Base-by-base conservation (phyloP, 225 moss, liverwort and hornwort species). In the Rhytidiadelphus loreus region DNA sequence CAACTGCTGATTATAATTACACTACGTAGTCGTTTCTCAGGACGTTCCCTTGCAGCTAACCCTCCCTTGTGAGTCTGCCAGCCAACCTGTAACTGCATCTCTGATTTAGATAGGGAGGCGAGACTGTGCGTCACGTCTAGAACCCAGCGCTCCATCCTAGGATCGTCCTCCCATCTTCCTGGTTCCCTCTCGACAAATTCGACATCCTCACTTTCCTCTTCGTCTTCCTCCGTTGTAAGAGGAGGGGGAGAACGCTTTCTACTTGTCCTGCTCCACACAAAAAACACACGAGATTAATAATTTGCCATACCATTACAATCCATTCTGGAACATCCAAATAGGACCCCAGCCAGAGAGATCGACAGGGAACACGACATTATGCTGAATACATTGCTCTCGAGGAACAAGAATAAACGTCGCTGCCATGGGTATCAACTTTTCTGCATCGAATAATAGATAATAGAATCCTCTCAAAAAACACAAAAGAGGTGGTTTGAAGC, bases 81-180 rank as follows among this genome's bases (percentile, higher is more conserved):
- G 37, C 58, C 64, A 81, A 73, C 66, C 58, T 56, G 75, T 39
- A 52, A 84, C 83, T 89, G 91, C 86, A 88, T 88, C 77, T 91
- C 89, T 39, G 90, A 88, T 77, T 90, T 91, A 77, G 89, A 89
- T 33, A 88, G 77, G 81, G 92, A 94, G 29, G 93, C 91, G 48
- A 86, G 86, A 89, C 90, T 94, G 50, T 94, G 94, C 46, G 94
- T 93, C 76, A 89, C 90, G 29, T 93, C 93, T 26, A 94, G 82
- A 81, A 84, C 90, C 94, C 94, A 94, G 55, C 93, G 94, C 82
- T 91, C 92, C 75, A 87, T 81, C 87, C 75, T 46, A 39, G 44
- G 83, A 80, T 87, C 84, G 20, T 77, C 84, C 30, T 71, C 87
- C 23, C 86, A 76, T 86, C 82, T 83, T 59, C 65, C 86, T 55